Base-by-base conservation (phyloP, 2,329 filamentous ascomycete species). In the Monosporascus sp. region DNA sequence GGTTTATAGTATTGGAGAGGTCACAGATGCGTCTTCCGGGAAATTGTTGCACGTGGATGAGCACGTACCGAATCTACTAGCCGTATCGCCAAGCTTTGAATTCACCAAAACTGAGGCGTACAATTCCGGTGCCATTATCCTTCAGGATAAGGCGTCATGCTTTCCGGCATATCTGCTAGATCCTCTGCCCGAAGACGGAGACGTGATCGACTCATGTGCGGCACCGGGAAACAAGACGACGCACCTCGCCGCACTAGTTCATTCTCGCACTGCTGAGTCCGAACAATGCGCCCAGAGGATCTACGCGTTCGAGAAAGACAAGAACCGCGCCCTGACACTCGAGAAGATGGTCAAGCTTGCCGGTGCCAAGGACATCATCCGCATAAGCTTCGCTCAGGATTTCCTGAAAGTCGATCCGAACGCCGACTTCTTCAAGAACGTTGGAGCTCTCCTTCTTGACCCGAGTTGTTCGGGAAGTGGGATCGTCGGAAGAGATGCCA, bases 141-240 rank as follows among this genome's bases (percentile, higher is more conserved):
- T 97, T 24, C 94, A 99, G 69, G 94, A 97, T 66, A 97, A 97
- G 70, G 93, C 94, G 0, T 97, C 92, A 1, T 99, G 94, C 67
- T 97, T 99, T 65, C 94, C 94, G 0, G 94, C 93, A 1, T 94
- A 94, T 66, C 76, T 99, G 3, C 76, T 99, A 0, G 79, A 96
- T 50, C 84, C 88, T 0, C 74, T 73, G 0, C 74, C 82, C 8
- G 76, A 81, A 53, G 82, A 87, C 58, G 90, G 90, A 24, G 85
- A 94, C 64, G 76, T 95, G 8, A 82, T 97, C n/a, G 94, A 99
- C 70, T 89, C 89, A 0, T 97, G 93, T 68, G 90, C 94, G 0
- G 94, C 94, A 1, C 94, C 94, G 1, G 94, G 94, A 6, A 99
- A 99, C 70, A 99, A 99, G 73, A 97, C 94, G 1, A 97, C 93